phyloP scores from a whole-genome alignment of 768 basidiomycete species.

The Panaeolus cyanescens region DNA sequence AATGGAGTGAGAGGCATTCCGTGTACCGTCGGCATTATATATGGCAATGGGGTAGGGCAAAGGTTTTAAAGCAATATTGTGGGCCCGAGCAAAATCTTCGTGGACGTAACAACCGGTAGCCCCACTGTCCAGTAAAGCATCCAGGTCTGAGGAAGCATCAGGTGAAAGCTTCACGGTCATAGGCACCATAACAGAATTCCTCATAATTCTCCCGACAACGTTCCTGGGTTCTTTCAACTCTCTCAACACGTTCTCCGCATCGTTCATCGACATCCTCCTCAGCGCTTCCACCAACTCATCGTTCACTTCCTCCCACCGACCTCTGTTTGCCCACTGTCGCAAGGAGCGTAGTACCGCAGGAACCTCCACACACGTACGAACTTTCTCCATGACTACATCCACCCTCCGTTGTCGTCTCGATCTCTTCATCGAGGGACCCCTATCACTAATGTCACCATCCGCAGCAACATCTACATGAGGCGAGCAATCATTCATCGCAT shows the following conservation, averaged over 20 bases:
- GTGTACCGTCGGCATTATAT: constrained; percentile 21
- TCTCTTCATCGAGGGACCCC: too few species aligned
- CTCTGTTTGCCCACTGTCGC: neutral
- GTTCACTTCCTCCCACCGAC: neutral
- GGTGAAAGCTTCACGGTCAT: neutral
- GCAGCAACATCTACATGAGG: neutral
- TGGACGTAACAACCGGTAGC: constrained; percentile 14
- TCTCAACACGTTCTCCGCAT: neutral
- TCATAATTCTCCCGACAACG: neutral
- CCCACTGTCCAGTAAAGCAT: constrained; percentile 11
- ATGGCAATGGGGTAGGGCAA: constrained; percentile 15
- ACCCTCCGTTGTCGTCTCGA: neutral
- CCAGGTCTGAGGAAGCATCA: neutral
- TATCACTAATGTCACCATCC: neutral
- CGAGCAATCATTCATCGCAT: too few species aligned
- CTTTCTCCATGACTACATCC: neutral
- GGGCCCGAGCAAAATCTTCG: neutral
- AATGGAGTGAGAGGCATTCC: constrained; percentile 20
- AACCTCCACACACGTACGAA: neutral
- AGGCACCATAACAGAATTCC: neutral
- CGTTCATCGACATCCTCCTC: neutral
- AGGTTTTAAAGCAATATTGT: neutral
- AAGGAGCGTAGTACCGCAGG: neutral
- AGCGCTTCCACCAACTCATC: neutral
- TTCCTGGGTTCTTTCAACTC: neutral